Evolutionary conservation across 441 rosid species (phyloP), one percentile per base, ranked within the genome.

Genomic region (Populus trichocarpa): DNA sequence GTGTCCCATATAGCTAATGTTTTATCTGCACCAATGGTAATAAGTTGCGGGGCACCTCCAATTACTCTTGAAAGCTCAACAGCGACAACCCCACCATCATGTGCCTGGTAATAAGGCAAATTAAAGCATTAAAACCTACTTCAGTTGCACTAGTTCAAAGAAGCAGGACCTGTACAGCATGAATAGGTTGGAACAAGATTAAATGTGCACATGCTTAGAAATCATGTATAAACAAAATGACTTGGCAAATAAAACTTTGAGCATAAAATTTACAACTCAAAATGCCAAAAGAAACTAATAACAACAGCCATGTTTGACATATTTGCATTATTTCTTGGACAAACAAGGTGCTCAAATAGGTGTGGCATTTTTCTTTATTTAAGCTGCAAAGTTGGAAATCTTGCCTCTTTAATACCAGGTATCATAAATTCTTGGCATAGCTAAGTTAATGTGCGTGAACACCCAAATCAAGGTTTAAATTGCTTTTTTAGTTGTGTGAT

Each of bases 1-100:
- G 99, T 96, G 84, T 96, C 99, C 99, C 99, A 96, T 87, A 94
- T 94, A 79, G 99, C 98, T 85, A 96, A 84, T 61, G 98, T 88
- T 88, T 96, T 96, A 83, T 96, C 99, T 73, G 98, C 98, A 81
- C 99, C 99, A 82, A 96, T 92, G 61, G 98, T 94, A 82, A 96
- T 89, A 75, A 94, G 92, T 72, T 94, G 99, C 0, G 99, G 99
- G 83, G 98, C 88, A 80, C 90, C 93, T 84, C 98, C 98, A 80
- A 89, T 90, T 76, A 96, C 99, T 84, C 99, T 88, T 79, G 98
- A 94, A 76, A 96, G 97, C 86, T 96, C 99, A 88, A 92, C 88
- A 81, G 96, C 96, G 68, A 92, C 84, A 12, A 96, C 97, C 69
- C 99, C 98, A 72, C 99, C 99, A 92, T 96, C 99, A 85, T 96